Evolutionary conservation across 1,139 yeast species (phyloP).

Genomic region (Diutina rugosa): DNA sequence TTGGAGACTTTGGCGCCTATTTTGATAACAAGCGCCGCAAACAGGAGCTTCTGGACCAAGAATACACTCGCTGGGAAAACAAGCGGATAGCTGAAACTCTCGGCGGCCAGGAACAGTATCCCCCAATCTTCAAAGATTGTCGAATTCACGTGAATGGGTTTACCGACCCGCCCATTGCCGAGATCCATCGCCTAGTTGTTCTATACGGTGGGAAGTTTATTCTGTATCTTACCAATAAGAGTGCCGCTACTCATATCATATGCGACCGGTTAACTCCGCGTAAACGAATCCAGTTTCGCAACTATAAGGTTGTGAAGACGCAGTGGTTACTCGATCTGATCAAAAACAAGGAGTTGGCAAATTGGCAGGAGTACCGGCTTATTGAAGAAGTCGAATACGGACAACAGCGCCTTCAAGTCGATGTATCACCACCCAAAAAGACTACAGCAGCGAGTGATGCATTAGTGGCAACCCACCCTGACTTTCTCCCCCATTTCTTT

Average conservation of each 20-base stretch:
- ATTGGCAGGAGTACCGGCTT: slow-evolving; percentile 57
- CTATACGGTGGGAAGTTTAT: slow-evolving; percentile 72
- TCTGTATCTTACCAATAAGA: slow-evolving; percentile 55
- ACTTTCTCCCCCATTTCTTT: slow-evolving; percentile 59
- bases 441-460: slow-evolving; percentile 8
- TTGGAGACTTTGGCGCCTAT: slow-evolving; percentile 61
- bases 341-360: slow-evolving; percentile 28
- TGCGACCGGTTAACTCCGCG: slow-evolving; percentile 72
- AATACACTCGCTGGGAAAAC: slow-evolving; percentile 35
- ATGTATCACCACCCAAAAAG: not conserved
- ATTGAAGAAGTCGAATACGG: slow-evolving; percentile 41
- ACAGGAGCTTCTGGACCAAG: slow-evolving; percentile 56
- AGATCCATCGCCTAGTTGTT: slow-evolving; percentile 58
- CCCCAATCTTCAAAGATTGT: slow-evolving; percentile 47
- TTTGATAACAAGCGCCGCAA: slow-evolving; percentile 53
- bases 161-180: slow-evolving; percentile 65
- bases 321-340: slow-evolving; percentile 70
- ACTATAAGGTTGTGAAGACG: slow-evolving; percentile 69
- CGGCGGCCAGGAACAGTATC: slow-evolving; percentile 4
- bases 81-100: slow-evolving; percentile 17
- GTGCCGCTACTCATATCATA: slow-evolving; percentile 71
- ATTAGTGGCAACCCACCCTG: slow-evolving; percentile 63
- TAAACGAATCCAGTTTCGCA: slow-evolving; percentile 49
- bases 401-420: slow-evolving; percentile 26
- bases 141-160: slow-evolving; percentile 73